Percentiles rank a stretch among this genome's conserved stretches.
Conservation (phyloP, 2,329 filamentous ascomycete species). For the Penicillium sp. region DNA sequence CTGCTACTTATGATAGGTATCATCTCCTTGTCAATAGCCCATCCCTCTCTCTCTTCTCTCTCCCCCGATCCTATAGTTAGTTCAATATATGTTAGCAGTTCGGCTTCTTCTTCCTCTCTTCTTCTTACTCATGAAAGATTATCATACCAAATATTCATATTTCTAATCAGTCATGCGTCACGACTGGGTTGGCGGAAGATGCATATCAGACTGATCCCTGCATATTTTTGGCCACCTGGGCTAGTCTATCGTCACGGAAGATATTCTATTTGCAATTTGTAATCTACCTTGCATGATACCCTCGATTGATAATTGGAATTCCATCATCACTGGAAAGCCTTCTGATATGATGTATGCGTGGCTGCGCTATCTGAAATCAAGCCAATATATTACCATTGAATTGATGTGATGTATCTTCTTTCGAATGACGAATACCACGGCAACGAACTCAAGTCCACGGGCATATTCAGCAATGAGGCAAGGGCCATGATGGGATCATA, state of each 20-base stretch:
- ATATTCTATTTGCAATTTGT: not conserved
- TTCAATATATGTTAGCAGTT: too few relatives aligned
- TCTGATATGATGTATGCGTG: not conserved
- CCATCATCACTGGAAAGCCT: not conserved
- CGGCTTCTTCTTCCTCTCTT: too few relatives aligned
- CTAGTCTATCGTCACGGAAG: not conserved
- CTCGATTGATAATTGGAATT: not conserved
- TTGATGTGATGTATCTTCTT: not conserved
- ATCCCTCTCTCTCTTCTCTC: too few relatives aligned
- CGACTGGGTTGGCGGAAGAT: not conserved
- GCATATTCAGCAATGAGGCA: not conserved
- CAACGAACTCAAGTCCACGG: not conserved
- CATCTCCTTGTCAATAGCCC: too few relatives aligned
- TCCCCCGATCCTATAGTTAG: too few relatives aligned
- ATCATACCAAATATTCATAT: too few relatives aligned
- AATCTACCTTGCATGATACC: not conserved
- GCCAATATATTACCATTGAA: not conserved
- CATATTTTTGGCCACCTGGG: not conserved
- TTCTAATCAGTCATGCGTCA: too few relatives aligned
- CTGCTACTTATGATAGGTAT: too few relatives aligned
- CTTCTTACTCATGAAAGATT: too few relatives aligned
- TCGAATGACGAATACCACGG: not conserved
- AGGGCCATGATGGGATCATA: not conserved
- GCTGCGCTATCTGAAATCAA: not conserved
- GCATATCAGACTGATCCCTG: not conserved